Conservation (phyloP, 805 yeast genomes). For the Lachancea mirantina region DNA sequence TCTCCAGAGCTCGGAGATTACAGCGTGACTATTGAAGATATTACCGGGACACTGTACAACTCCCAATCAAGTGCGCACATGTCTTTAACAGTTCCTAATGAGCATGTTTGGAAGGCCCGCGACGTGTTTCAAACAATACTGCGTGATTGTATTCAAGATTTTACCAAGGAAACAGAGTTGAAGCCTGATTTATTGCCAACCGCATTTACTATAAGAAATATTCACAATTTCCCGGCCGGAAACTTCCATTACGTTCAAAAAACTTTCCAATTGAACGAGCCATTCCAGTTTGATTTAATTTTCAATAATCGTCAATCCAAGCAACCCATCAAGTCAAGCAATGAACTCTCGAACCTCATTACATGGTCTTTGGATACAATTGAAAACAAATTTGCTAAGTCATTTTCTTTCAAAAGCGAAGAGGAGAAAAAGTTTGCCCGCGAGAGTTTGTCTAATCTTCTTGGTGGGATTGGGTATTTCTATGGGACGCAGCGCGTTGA, state of each 20-base stretch:
- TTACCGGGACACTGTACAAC: conserved; percentile 32
- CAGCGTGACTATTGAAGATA: conserved; percentile 50
- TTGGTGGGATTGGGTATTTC: conserved; percentile 88
- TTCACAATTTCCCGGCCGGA: conserved; percentile 52
- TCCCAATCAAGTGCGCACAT: conserved; percentile 57
- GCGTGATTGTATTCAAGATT: conserved; percentile 55
- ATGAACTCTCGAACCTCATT: conserved; percentile 15
- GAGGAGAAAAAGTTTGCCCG: conserved; percentile 55
- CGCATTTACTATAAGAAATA: conserved; percentile 48
- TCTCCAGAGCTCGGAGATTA: conserved; percentile 66
- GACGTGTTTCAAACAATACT: conserved; percentile 66
- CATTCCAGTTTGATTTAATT: conserved; percentile 64
- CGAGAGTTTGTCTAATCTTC: conserved; percentile 69
- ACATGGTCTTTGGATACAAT: conserved; percentile 26
- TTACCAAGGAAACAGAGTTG: conserved; percentile 21
- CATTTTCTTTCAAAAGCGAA: conserved; percentile 40
- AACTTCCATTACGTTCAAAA: conserved; percentile 77
- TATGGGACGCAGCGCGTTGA: conserved; percentile 81
- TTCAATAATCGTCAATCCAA: conserved; percentile 44
- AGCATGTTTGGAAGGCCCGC: conserved; percentile 66
- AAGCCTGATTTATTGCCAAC: conserved; percentile 35
- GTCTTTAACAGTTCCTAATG: conserved; percentile 64
- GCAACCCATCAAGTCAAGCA: conserved; percentile 34
- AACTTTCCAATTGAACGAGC: conserved; percentile 50
- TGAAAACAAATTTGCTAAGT: conserved; percentile 39